Percentiles rank a stretch among this genome's conserved stretches.
Conservation (phyloP, 768 basidiomycete species). For the Macrolepiota albuminosa region DNA sequence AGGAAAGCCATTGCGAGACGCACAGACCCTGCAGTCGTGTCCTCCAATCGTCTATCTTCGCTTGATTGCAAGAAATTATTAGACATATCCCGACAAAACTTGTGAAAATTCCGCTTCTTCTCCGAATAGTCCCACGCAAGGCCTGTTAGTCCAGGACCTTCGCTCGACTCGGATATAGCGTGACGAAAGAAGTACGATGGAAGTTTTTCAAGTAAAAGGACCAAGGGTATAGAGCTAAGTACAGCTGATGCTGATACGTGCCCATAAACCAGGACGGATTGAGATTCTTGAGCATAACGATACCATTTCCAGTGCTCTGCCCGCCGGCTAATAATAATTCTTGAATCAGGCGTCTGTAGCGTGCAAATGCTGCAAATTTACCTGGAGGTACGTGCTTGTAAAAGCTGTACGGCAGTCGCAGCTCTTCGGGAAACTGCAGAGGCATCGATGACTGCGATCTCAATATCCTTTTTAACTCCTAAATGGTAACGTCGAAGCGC, state of each 20-base stretch:
- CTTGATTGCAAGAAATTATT: conserved; percentile 54
- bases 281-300: conserved; percentile 69
- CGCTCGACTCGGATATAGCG: conserved; percentile 19
- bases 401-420: conserved; percentile 60
- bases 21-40: conserved; percentile 64
- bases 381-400: conserved; percentile 52
- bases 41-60: conserved; percentile 52
- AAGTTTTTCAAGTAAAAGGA: conserved; percentile 57
- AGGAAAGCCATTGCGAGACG: conserved; percentile 64
- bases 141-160: conserved; percentile 27
- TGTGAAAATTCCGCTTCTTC: conserved; percentile 57
- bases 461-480: conserved; percentile 68
- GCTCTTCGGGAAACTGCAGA: conserved; percentile 50
- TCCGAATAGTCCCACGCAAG: conserved; percentile 53
- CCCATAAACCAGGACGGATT: conserved; percentile 68
- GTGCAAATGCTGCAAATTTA: conserved; percentile 29
- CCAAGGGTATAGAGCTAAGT: conserved; percentile 64
- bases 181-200: conserved; percentile 62
- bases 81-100: conserved; percentile 69
- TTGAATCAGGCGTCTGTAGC: not conserved
- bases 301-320: conserved; percentile 72
- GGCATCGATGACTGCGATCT: conserved; percentile 78
- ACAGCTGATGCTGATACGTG: conserved; percentile 63
- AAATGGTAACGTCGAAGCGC: conserved; percentile 69
- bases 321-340: conserved; percentile 12